Evolutionary conservation across 805 yeast genomes (phyloP).

Genomic region (Kodamaea restingae): DNA sequence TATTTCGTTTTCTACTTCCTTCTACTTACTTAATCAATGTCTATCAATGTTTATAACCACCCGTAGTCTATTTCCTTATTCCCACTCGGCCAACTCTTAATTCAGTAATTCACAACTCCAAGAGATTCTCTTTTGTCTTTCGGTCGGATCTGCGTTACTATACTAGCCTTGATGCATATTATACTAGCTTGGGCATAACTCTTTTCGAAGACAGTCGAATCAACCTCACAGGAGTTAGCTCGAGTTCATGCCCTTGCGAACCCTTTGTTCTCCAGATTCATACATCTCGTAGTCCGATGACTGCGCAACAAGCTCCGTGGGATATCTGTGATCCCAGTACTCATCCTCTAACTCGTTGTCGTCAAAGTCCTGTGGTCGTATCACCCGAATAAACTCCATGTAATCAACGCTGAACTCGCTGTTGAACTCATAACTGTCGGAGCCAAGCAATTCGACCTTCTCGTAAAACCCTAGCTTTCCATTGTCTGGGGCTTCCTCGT

Average conservation of each 20-base stretch:
- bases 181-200: too few species aligned
- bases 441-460: conserved; percentile 31
- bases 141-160: too few species aligned
- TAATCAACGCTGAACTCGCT: conserved; percentile 40
- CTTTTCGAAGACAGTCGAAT: too few species aligned
- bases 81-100: too few species aligned
- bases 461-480: conserved; percentile 17
- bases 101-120: too few species aligned
- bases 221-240: too few species aligned
- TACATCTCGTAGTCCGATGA: conserved; percentile 11
- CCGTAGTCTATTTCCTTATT: too few species aligned
- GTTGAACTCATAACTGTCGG: conserved; percentile 38
- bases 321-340: conserved; percentile 7
- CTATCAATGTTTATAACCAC: too few species aligned
- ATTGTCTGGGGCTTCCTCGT: conserved; percentile 11
- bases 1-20: too few species aligned
- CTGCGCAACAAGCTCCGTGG: conserved; percentile 2
- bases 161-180: too few species aligned
- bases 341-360: conserved; percentile 12
- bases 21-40: too few species aligned
- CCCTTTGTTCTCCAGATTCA: conserved; percentile 1
- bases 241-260: conserved; percentile 1
- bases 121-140: too few species aligned
- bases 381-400: conserved; percentile 35
- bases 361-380: conserved; percentile 35